These are phyloP conservation scores for Fusarium verticillioides DNA, from an alignment of 2,329 filamentous ascomycete genomes.

Conservation along the genomic window DNA sequence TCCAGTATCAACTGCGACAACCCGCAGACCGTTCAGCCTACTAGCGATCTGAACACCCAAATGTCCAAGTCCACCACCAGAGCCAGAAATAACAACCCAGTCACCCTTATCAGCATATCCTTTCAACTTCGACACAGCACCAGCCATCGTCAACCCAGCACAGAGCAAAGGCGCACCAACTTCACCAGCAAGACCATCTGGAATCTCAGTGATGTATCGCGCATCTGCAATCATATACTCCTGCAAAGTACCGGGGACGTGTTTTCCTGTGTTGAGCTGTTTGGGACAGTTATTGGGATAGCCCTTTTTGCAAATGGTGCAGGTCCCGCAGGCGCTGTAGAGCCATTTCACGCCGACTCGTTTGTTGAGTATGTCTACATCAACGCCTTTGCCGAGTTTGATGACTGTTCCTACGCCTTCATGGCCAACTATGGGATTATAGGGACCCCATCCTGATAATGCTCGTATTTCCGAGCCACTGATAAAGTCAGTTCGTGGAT, in stretches of 20 bases:
- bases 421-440: slow-evolving; percentile 45
- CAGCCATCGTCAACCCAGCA: slow-evolving; percentile 49
- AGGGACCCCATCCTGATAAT: slow-evolving; percentile 44
- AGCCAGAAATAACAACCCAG: slow-evolving; percentile 48
- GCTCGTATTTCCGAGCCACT: slow-evolving; percentile 49
- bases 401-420: slow-evolving; percentile 48
- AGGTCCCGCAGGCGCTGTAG: slow-evolving; percentile 54
- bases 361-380: slow-evolving; percentile 44
- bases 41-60: slow-evolving; percentile 48
- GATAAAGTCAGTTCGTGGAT: background rate
- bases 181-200: slow-evolving; percentile 28
- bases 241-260: slow-evolving; percentile 49
- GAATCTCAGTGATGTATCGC: slow-evolving; percentile 44
- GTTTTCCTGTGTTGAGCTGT: slow-evolving; percentile 55
- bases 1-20: slow-evolving; percentile 48
- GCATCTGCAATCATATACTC: slow-evolving; percentile 47
- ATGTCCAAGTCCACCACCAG: slow-evolving; percentile 49
- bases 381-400: slow-evolving; percentile 45
- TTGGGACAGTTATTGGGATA: slow-evolving; percentile 54
- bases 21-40: slow-evolving; percentile 27
- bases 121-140: slow-evolving; percentile 38
- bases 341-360: slow-evolving; percentile 59
- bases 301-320: slow-evolving; percentile 49
- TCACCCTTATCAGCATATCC: slow-evolving; percentile 21
- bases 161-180: slow-evolving; percentile 47